A percentile compares a stretch with the other conserved stretches of the same genome.
These are phyloP conservation scores for Epichloe gansuensis DNA, from an alignment of 2,329 filamentous ascomycete genomes.

Conservation along the genomic window DNA sequence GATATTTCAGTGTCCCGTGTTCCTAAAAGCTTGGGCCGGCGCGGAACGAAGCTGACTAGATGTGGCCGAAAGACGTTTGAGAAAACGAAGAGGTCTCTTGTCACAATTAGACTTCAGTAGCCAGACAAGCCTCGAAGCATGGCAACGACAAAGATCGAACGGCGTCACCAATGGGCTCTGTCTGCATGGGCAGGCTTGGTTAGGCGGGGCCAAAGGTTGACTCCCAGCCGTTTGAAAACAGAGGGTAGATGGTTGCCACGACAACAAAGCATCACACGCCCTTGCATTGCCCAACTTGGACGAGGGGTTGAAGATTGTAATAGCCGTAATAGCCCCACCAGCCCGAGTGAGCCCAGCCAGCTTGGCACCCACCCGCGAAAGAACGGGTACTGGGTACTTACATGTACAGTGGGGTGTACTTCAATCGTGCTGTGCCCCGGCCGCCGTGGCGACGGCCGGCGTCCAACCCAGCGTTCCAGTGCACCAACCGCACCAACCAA, in stretches of 20 bases:
- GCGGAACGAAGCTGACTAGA: not conserved
- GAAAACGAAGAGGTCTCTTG: not conserved
- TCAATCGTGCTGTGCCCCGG: not conserved
- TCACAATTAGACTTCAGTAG: not conserved
- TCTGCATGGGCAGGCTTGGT: not conserved
- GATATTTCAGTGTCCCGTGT: not conserved
- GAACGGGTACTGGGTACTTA: too few relatives aligned
- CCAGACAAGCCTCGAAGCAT: slow-evolving; percentile 3
- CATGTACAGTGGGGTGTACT: not conserved
- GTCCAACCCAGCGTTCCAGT: not conserved
- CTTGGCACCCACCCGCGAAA: too few relatives aligned
- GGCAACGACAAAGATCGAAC: slow-evolving; percentile 4
- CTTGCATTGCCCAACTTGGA: not conserved
- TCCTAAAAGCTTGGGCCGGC: not conserved
- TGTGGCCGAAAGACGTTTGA: not conserved
- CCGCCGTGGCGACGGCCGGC: not conserved
- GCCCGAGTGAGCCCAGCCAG: too few relatives aligned
- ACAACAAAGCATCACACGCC: slow-evolving; percentile 2
- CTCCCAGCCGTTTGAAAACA: slow-evolving; percentile 7
- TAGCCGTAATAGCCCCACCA: too few relatives aligned
- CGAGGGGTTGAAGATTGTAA: too few relatives aligned
- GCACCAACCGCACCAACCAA: not conserved
- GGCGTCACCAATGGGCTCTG: not conserved
- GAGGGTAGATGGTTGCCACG: slow-evolving; percentile 11
- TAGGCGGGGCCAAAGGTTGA: not conserved